Evolutionary conservation across 148 eudicot species (phyloP).

Genomic region (Fagopyrum homotropicum): DNA sequence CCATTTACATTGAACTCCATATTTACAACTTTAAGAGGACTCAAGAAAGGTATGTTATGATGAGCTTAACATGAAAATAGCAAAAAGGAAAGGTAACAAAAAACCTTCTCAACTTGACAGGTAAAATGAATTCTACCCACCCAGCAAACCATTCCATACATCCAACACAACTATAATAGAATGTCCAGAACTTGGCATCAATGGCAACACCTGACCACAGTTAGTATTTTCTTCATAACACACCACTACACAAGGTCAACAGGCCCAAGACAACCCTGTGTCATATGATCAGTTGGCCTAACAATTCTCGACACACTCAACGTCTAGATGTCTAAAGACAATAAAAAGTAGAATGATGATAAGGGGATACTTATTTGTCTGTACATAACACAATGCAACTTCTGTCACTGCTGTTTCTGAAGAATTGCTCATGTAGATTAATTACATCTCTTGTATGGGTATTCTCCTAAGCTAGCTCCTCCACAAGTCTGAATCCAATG

Average conservation of each 20-base stretch:
- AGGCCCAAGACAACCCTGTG: conserved; percentile 1
- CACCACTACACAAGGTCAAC: background rate
- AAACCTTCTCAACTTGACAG: background rate
- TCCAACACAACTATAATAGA: background rate
- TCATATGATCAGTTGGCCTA: background rate
- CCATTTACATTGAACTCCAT: background rate
- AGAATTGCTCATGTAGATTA: background rate
- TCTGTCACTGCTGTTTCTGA: background rate
- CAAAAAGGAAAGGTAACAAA: background rate
- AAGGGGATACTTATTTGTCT: background rate
- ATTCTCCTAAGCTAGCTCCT: background rate
- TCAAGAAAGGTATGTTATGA: background rate
- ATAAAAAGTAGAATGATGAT: background rate
- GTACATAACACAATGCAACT: background rate
- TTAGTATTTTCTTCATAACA: background rate
- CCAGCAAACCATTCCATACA: background rate
- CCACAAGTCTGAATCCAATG: background rate
- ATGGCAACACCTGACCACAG: background rate
- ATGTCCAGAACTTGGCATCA: background rate
- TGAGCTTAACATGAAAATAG: background rate
- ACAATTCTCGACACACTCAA: background rate
- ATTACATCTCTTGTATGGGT: background rate
- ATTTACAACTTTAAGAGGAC: background rate
- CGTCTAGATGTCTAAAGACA: background rate
- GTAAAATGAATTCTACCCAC: background rate